Evolutionary conservation across 129 eudicot genomes (phyloP).

Genomic region (Centrapalus pauciflorus): DNA sequence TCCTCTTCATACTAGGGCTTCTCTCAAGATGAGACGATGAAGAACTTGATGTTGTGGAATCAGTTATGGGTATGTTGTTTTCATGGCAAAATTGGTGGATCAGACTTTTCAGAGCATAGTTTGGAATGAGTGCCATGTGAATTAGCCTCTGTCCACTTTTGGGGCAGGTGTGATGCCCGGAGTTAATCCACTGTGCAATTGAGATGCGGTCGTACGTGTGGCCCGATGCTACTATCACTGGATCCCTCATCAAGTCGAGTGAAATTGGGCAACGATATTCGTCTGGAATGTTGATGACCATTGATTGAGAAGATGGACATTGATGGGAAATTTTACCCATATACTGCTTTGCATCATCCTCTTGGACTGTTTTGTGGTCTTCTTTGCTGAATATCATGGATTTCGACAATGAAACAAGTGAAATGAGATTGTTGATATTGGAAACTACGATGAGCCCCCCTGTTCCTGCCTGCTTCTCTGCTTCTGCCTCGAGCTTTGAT

Average conservation of each 20-base stretch:
- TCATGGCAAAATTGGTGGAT: constrained; percentile 73
- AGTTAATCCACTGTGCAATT: constrained; percentile 83
- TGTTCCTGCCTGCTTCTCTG: constrained; percentile 74
- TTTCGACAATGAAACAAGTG: constrained; percentile 63
- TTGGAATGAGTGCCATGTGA: constrained; percentile 88
- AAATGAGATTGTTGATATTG: constrained; percentile 65
- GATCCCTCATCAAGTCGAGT: constrained; percentile 80
- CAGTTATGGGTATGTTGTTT: constrained; percentile 48
- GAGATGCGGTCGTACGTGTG: constrained; percentile 83
- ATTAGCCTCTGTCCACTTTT: constrained; percentile 75
- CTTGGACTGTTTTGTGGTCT: constrained; percentile 23
- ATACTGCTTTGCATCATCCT: constrained; percentile 23
- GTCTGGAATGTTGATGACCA: constrained; percentile 52
- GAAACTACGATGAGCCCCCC: constrained; percentile 89
- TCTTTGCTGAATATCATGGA: constrained; percentile 41
- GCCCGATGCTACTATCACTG: constrained; percentile 88
- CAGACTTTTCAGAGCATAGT: constrained; percentile 62
- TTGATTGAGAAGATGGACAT: constrained; percentile 46
- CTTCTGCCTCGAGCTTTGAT: constrained; percentile 76
- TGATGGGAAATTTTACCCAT: constrained; percentile 23
- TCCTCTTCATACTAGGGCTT: constrained; percentile 49
- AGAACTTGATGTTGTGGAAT: constrained; percentile 42
- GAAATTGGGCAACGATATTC: constrained; percentile 89
- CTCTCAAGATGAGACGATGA: constrained; percentile 37
- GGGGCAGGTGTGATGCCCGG: constrained; percentile 86